Percentiles rank a stretch among this genome's conserved stretches.
Conservation (phyloP, 2,329 filamentous ascomycete species). For the Macrophomina tecta region DNA sequence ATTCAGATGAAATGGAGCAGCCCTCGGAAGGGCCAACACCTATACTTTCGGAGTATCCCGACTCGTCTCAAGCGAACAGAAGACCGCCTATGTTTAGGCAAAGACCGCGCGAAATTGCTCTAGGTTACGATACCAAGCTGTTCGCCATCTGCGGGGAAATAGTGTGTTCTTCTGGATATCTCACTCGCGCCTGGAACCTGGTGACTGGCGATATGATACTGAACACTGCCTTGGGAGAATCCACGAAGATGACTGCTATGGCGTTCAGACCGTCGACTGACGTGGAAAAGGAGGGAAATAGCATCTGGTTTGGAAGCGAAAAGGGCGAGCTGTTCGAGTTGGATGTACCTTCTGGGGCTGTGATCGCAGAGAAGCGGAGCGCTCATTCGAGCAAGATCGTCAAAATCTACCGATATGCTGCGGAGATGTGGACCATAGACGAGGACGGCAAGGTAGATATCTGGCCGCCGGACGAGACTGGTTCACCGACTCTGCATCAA, state of each 20-base stretch:
- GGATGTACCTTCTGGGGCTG: constrained; percentile 75
- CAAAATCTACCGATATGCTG: constrained; percentile 83
- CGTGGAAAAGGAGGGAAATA: constrained; percentile 78
- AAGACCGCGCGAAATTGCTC: constrained; percentile 76
- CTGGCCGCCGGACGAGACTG: constrained; percentile 81
- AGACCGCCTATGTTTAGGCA: constrained; percentile 77
- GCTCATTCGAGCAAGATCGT: constrained; percentile 80
- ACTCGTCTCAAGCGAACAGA: constrained; percentile 82
- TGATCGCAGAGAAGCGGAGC: constrained; percentile 70
- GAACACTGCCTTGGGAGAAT: constrained; percentile 71
- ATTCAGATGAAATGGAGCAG: constrained; percentile 58
- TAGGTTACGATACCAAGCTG: constrained; percentile 84
- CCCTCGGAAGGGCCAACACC: constrained; percentile 57
- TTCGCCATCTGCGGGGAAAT: constrained; percentile 89
- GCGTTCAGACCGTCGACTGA: constrained; percentile 83
- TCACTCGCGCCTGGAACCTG: constrained; percentile 89
- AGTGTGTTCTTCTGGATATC: constrained; percentile 83
- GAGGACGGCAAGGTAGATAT: constrained; percentile 85
- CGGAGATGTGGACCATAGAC: constrained; percentile 93
- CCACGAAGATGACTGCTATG: constrained; percentile 78
- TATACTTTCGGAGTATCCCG: constrained; percentile 73
- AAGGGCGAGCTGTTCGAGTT: constrained; percentile 88
- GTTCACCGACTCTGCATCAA: constrained; percentile 74
- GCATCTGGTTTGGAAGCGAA: constrained; percentile 89
- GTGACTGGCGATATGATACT: constrained; percentile 80